A percentile compares a stretch with the other conserved stretches of the same genome.
These are phyloP conservation scores for Hyaloscypha finlandica DNA, from an alignment of 495 filamentous ascomycete genomes.

Conservation along the genomic window DNA sequence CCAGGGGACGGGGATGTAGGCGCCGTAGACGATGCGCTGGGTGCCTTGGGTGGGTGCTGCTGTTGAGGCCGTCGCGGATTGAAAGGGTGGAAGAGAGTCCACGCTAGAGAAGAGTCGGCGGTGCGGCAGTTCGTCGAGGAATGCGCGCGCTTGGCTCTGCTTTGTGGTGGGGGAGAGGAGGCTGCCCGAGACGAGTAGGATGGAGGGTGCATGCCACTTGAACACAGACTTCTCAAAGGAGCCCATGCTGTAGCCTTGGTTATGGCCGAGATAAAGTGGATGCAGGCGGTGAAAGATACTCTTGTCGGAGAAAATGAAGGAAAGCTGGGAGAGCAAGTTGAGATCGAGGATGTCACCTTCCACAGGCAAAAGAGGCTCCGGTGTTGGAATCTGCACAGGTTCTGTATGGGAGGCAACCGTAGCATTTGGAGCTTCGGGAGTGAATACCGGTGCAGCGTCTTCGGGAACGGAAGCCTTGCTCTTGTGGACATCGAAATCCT, in stretches of 20 bases:
- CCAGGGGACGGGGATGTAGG: constrained; percentile 13
- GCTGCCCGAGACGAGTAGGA: constrained; percentile 11
- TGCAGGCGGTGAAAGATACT: constrained; percentile 11
- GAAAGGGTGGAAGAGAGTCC: background rate
- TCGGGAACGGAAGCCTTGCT: constrained; percentile 10
- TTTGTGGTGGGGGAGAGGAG: constrained; percentile 12
- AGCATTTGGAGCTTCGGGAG: constrained; percentile 7
- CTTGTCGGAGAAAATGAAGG: constrained; percentile 13
- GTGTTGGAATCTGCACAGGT: constrained; percentile 9
- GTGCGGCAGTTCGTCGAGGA: constrained; percentile 9
- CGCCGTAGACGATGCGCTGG: constrained; percentile 15
- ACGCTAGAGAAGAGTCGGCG: constrained; percentile 11
- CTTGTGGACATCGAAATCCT: constrained; percentile 8
- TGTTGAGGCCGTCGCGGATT: background rate
- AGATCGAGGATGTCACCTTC: constrained; percentile 15
- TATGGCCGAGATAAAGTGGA: constrained; percentile 8
- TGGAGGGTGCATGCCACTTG: constrained; percentile 18
- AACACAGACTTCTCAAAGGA: constrained; percentile 16
- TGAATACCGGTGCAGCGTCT: background rate
- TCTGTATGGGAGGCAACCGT: constrained; percentile 1
- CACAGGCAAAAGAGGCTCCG: constrained; percentile 15
- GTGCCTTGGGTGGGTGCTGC: background rate
- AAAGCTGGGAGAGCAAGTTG: constrained; percentile 15
- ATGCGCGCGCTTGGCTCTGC: constrained; percentile 11
- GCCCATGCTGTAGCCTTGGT: constrained; percentile 17